A percentile compares a stretch with the other conserved stretches of the same genome.
phyloP scores from a whole-genome alignment of 1,139 yeast species.

The Blastobotrys elegans region DNA sequence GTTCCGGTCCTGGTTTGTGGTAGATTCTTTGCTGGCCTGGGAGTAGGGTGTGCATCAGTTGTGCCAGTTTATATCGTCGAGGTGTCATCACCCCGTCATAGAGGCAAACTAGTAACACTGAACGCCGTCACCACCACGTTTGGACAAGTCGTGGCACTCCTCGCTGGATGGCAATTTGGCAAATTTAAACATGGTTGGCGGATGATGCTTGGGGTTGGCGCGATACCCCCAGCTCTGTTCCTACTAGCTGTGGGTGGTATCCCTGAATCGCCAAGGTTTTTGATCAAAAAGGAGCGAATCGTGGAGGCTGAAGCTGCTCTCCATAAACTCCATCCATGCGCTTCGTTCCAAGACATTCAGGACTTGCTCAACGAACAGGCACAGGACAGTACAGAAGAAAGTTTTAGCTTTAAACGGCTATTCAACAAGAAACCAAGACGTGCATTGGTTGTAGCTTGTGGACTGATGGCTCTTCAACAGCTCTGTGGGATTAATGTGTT shows the following conservation, averaged over 20 bases:
- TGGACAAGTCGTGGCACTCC: constrained; percentile 41
- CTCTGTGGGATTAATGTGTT: constrained; percentile 72
- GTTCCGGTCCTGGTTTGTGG: constrained; percentile 34
- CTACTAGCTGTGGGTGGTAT: constrained; percentile 38
- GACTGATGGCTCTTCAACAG: constrained; percentile 69
- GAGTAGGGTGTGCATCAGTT: constrained; percentile 42
- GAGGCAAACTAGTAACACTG: constrained; percentile 39
- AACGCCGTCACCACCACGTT: constrained; percentile 43
- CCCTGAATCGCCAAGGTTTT: constrained; percentile 60
- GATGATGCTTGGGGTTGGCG: constrained; percentile 38
- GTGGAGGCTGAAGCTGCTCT: constrained; percentile 40
- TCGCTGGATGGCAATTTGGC: constrained; percentile 34
- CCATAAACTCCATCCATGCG: constrained; percentile 36
- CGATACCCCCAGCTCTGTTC: constrained; percentile 39
- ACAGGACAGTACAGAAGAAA: constrained; percentile 2
- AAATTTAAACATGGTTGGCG: constrained; percentile 38
- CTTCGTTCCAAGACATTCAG: constrained; percentile 32
- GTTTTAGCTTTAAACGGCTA: constrained; percentile 9
- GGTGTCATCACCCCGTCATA: constrained; percentile 38
- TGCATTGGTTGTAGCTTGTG: constrained; percentile 63
- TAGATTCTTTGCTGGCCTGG: constrained; percentile 40
- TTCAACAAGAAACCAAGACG: constrained; percentile 42
- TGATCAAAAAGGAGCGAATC: constrained; percentile 39
- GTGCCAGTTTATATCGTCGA: constrained; percentile 43
- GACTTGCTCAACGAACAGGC: constrained; percentile 18